Percentiles rank a stretch among this genome's conserved stretches.
Evolutionary conservation across 2,329 filamentous ascomycete species (phyloP).

Genomic region (Hymenoscyphus scutula): DNA sequence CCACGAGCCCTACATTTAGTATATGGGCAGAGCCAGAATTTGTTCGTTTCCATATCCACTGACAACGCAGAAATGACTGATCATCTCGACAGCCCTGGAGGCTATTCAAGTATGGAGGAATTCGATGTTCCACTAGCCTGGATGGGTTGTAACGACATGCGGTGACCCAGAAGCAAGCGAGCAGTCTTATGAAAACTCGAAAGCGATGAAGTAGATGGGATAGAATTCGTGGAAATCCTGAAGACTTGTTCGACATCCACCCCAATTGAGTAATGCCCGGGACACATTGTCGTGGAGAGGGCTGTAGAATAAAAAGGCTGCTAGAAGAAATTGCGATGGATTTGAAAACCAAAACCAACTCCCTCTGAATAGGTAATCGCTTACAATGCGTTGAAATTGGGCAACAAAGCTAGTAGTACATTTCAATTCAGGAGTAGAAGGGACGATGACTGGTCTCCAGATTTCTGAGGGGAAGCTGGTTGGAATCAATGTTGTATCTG

Average conservation of each 20-base stretch:
- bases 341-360: too few species aligned
- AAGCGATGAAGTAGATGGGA: neutral
- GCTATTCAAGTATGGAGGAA: conserved; percentile 16
- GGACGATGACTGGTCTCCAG: conserved; percentile 24
- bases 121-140: conserved; percentile 16
- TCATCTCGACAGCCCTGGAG: conserved; percentile 7
- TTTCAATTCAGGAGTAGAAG: conserved; percentile 13
- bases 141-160: neutral
- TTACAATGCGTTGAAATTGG: conserved; percentile 40
- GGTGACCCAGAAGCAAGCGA: neutral
- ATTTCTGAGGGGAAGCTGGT: conserved; percentile 40
- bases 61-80: neutral
- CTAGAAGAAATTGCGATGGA: too few species aligned
- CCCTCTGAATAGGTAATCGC: neutral
- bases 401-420: conserved; percentile 13
- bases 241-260: neutral
- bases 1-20: too few species aligned
- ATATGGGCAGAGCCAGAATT: too few species aligned
- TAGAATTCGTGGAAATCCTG: neutral
- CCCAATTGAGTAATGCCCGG: neutral
- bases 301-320: neutral
- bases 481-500: conserved; percentile 38
- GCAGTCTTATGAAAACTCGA: neutral
- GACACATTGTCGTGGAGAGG: neutral
- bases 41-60: neutral